Evolutionary conservation across 2,329 filamentous ascomycete species (phyloP).

Genomic region (Fusarium acutatum): DNA sequence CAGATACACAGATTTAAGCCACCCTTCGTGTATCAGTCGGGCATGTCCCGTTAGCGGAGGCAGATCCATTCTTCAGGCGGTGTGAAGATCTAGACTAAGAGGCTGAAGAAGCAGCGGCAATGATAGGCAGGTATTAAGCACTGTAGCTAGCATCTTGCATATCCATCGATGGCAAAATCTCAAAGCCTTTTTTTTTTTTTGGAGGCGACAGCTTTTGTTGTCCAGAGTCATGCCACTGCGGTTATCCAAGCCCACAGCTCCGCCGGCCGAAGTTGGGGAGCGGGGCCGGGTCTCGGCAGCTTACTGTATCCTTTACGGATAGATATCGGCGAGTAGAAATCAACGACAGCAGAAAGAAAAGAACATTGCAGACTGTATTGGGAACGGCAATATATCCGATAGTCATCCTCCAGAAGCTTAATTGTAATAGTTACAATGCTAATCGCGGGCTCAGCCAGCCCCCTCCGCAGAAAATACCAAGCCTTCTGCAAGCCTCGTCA

Average conservation of each 20-base stretch:
- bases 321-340: not conserved
- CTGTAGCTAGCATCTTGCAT: conserved; percentile 12
- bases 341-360: not conserved
- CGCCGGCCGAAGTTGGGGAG: conserved; percentile 6
- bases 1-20: not conserved
- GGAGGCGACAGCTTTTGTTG: not conserved
- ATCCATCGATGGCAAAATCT: conserved; percentile 8
- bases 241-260: not conserved
- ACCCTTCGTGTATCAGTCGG: conserved; percentile 7
- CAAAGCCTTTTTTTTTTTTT: not conserved
- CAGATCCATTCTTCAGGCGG: conserved; percentile 36
- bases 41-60: conserved; percentile 18
- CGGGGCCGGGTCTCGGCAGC: conserved; percentile 20
- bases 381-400: conserved; percentile 21
- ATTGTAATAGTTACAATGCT: not conserved
- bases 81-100: conserved; percentile 19
- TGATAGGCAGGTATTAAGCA: conserved; percentile 3
- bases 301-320: not conserved
- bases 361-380: not conserved
- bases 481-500: not conserved
- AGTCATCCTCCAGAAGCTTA: conserved; percentile 1
- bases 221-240: conserved; percentile 24
- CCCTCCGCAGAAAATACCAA: not conserved
- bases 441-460: conserved; percentile 27
- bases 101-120: not conserved